Conservation (phyloP, 23 red algal species). For the Agarophyton chilense region DNA sequence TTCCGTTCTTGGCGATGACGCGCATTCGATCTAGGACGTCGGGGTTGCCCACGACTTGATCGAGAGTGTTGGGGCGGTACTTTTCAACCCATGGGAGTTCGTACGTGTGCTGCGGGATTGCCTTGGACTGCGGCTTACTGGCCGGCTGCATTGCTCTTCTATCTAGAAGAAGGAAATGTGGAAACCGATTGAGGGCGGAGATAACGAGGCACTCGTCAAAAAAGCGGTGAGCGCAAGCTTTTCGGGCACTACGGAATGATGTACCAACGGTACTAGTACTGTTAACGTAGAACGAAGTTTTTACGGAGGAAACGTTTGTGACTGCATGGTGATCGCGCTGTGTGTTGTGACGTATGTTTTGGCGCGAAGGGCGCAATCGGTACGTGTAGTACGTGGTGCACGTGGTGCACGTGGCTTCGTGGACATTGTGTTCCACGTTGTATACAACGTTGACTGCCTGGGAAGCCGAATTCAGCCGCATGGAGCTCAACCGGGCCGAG, state of each 20-base stretch:
- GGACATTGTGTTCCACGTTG: no score
- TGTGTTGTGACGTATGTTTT: no score
- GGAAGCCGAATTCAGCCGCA: not conserved
- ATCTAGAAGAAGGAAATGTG: not conserved
- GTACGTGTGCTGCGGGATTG: slow-evolving; percentile 22
- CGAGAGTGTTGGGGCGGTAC: slow-evolving; percentile 85
- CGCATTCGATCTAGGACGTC: slow-evolving; percentile 80
- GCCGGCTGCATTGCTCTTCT: not conserved
- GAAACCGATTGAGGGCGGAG: no score
- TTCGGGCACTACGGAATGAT: no score
- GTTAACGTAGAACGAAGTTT: no score
- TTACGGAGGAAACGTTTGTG: no score
- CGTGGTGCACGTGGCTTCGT: not conserved
- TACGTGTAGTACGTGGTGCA: not conserved
- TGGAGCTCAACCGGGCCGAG: no score
- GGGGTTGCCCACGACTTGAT: slow-evolving; percentile 93
- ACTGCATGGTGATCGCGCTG: no score
- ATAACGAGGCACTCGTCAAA: no score
- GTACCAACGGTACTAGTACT: no score
- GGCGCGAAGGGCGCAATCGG: not conserved
- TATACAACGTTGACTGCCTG: not conserved
- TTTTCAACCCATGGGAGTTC: slow-evolving; percentile 98
- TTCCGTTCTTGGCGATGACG: slow-evolving; percentile 81
- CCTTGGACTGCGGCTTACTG: not conserved
- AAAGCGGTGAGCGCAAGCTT: no score